phyloP scores from a whole-genome alignment of 257 asterid genomes.

The Solanum chiquidenum region DNA sequence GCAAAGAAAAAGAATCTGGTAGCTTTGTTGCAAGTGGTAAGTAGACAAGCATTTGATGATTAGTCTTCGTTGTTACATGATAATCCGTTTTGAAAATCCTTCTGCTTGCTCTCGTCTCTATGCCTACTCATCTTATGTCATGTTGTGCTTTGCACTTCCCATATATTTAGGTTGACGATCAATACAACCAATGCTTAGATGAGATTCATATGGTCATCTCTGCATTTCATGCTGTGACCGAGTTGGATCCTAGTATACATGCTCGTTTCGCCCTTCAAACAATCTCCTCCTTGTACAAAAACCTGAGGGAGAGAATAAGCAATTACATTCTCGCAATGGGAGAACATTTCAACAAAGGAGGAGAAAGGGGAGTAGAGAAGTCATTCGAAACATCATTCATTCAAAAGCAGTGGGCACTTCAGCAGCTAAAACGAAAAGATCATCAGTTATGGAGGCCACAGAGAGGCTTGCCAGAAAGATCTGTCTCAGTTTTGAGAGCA shows the following conservation, averaged over 20 bases:
- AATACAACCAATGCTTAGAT: slow-evolving; percentile 66
- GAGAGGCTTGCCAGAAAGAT: slow-evolving; percentile 86
- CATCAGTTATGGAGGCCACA: slow-evolving; percentile 89
- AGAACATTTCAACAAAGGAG: slow-evolving; percentile 5
- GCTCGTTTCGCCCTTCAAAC: slow-evolving; percentile 73
- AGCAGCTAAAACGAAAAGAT: slow-evolving; percentile 69
- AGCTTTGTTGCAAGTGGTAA: slow-evolving; percentile 65
- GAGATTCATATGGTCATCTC: slow-evolving; percentile 73
- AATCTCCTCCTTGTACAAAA: slow-evolving; percentile 51
- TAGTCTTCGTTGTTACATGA: neutral
- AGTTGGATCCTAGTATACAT: slow-evolving; percentile 63
- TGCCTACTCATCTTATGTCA: neutral
- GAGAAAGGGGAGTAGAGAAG: slow-evolving; percentile 21
- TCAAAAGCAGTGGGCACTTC: slow-evolving; percentile 80
- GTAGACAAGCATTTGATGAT: neutral
- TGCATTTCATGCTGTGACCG: slow-evolving; percentile 77
- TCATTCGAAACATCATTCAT: slow-evolving; percentile 44
- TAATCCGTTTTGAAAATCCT: neutral
- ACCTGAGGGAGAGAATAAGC: slow-evolving; percentile 64
- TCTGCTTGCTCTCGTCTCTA: neutral
- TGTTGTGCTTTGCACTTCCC: neutral
- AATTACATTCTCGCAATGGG: slow-evolving; percentile 62
- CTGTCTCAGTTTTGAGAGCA: slow-evolving; percentile 81
- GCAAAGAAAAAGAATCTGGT: slow-evolving; percentile 53
- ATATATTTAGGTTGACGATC: slow-evolving; percentile 56